These are phyloP conservation scores for Saccharum hybrid DNA, from an alignment of 202 grass and related monocot genomes.

Conservation along the genomic window DNA sequence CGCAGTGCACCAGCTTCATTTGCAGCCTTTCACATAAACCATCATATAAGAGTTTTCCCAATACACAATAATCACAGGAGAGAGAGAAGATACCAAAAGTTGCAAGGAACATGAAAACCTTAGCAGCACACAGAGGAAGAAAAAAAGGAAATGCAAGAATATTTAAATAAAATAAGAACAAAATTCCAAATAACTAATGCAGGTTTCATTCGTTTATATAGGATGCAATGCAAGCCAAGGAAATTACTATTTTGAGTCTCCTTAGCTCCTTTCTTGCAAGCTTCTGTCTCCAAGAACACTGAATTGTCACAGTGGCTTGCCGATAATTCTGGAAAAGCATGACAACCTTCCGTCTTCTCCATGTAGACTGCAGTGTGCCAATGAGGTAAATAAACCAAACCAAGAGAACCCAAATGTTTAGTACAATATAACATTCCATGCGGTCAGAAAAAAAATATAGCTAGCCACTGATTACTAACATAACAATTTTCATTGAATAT, in stretches of 20 bases:
- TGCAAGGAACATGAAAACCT: slow-evolving; percentile 3
- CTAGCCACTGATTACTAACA: background rate
- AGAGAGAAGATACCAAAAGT: slow-evolving; percentile 20
- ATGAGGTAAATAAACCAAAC: slow-evolving; percentile 24
- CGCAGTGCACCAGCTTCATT: slow-evolving; percentile 95
- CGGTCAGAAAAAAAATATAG: background rate
- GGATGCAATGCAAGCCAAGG: background rate
- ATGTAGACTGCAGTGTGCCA: slow-evolving; percentile 57
- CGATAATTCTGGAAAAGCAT: slow-evolving; percentile 65
- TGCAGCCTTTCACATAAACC: slow-evolving; percentile 64
- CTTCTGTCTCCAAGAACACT: slow-evolving; percentile 91
- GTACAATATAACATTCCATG: slow-evolving; percentile 24
- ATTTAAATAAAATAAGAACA: slow-evolving; percentile 7
- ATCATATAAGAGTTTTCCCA: slow-evolving; percentile 43
- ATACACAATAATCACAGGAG: slow-evolving; percentile 31
- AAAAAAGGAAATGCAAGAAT: background rate
- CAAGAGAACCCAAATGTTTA: background rate
- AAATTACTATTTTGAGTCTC: slow-evolving; percentile 74
- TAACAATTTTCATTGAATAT: background rate
- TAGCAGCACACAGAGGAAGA: slow-evolving; percentile 1
- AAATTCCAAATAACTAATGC: background rate
- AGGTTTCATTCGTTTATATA: background rate
- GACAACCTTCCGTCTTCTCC: slow-evolving; percentile 72
- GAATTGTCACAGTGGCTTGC: slow-evolving; percentile 61
- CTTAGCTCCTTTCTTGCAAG: slow-evolving; percentile 84